These are phyloP conservation scores for Auricularia heimuer DNA, from an alignment of 768 basidiomycete species.

Conservation along the genomic window DNA sequence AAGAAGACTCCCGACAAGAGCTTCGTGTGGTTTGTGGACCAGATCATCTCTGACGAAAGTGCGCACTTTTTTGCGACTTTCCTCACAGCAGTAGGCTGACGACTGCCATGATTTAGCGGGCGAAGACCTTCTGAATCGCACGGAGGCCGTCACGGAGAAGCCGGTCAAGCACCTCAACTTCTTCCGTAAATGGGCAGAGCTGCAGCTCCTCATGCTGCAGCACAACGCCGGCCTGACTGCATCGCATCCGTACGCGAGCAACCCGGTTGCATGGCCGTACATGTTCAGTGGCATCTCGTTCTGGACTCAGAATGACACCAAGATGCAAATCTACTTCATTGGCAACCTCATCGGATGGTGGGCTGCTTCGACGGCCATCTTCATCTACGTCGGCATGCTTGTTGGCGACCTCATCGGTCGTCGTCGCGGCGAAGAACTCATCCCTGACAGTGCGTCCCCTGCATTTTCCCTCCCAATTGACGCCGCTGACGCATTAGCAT, in stretches of 20 bases:
- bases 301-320: slow-evolving; percentile 81
- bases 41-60: slow-evolving; percentile 69
- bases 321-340: slow-evolving; percentile 92
- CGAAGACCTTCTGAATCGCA: slow-evolving; percentile 44
- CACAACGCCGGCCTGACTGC: slow-evolving; percentile 98
- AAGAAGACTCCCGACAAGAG: slow-evolving; percentile 78
- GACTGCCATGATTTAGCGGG: slow-evolving; percentile 28
- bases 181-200: slow-evolving; percentile 88
- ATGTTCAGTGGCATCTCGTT: slow-evolving; percentile 92
- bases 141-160: slow-evolving; percentile 42
- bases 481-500: slow-evolving; percentile 9
- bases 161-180: slow-evolving; percentile 78
- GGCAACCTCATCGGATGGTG: slow-evolving; percentile 95
- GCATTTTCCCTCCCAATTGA: background rate
- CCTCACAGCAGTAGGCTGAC: background rate
- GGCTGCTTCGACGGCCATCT: slow-evolving; percentile 77
- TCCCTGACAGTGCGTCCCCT: slow-evolving; percentile 67
- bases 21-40: slow-evolving; percentile 83
- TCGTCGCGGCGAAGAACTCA: slow-evolving; percentile 72
- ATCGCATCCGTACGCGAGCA: slow-evolving; percentile 93
- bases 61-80: slow-evolving; percentile 19
- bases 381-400: slow-evolving; percentile 82
- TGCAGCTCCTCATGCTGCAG: slow-evolving; percentile 92
- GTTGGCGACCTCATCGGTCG: slow-evolving; percentile 85
- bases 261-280: slow-evolving; percentile 99